These are phyloP conservation scores for Mycena belliarum DNA, from an alignment of 768 basidiomycete species.

Conservation along the genomic window DNA sequence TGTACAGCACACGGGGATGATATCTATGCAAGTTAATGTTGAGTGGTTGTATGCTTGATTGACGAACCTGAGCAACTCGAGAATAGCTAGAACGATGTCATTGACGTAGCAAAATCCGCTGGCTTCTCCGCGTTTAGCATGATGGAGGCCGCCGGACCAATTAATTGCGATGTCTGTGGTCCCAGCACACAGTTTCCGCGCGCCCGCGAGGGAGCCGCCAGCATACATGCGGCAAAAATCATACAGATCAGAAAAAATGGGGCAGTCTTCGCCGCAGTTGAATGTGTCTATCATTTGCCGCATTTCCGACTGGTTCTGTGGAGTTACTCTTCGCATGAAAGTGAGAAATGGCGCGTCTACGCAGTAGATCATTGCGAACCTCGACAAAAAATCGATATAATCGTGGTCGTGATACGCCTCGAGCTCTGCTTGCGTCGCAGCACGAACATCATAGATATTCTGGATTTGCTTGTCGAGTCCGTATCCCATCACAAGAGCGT, in stretches of 20 bases:
- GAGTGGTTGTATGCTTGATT: neutral
- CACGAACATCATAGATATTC: conserved; percentile 83
- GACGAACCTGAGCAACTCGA: conserved; percentile 77
- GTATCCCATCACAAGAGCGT: conserved; percentile 93
- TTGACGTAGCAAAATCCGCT: conserved; percentile 99
- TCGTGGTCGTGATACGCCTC: conserved; percentile 92
- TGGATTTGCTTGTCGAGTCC: conserved; percentile 95
- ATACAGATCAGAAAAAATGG: conserved; percentile 93
- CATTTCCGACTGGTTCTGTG: conserved; percentile 69
- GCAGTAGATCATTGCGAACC: too few species aligned
- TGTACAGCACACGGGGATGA: conserved; percentile 93
- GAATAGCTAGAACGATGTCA: conserved; percentile 91
- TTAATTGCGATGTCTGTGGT: conserved; percentile 96
- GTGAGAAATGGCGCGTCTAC: too few species aligned
- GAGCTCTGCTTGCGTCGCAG: conserved; percentile 88
- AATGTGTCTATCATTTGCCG: conserved; percentile 78
- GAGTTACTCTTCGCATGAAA: conserved; percentile 65
- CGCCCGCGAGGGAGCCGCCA: conserved; percentile 89
- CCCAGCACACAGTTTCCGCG: conserved; percentile 81
- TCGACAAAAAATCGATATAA: conserved; percentile 94
- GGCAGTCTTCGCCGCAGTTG: conserved; percentile 97
- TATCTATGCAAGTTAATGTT: conserved; percentile 59
- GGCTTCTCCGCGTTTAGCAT: conserved; percentile 96
- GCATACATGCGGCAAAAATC: conserved; percentile 94
- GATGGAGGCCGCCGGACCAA: conserved; percentile 98